Conservation (phyloP, 257 asterid genomes). For the Datura wrightii region DNA sequence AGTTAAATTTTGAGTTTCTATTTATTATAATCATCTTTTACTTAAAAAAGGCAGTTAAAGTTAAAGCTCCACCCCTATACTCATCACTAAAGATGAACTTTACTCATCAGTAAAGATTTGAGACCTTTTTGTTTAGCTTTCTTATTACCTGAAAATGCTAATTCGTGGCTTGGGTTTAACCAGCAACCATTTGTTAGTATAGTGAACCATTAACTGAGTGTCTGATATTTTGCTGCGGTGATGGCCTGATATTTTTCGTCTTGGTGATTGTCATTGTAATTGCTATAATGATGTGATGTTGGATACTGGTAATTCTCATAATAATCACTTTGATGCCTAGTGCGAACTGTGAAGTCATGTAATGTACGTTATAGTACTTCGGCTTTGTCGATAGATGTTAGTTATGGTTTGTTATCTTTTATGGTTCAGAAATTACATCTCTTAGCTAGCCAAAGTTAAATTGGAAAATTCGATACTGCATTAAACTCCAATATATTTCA, state of each 20-base stretch:
- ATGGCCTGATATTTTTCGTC: background rate
- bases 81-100: background rate
- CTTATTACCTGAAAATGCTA: background rate
- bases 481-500: background rate
- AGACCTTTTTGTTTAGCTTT: background rate
- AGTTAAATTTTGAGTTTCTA: background rate
- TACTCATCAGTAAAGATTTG: background rate
- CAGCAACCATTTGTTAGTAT: background rate
- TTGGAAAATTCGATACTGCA: background rate
- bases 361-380: background rate
- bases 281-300: slow-evolving; percentile 23
- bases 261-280: background rate
- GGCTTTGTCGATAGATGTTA: background rate
- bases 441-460: background rate
- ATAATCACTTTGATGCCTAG: background rate
- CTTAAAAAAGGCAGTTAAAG: background rate
- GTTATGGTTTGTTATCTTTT: background rate
- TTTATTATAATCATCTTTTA: background rate
- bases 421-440: slow-evolving; percentile 2
- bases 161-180: background rate
- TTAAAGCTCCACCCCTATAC: background rate
- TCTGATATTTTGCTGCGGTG: slow-evolving; percentile 7
- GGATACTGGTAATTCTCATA: background rate
- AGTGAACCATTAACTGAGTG: background rate
- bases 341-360: background rate